Evolutionary conservation across 2,329 filamentous ascomycete species (phyloP), one percentile per base, ranked within the genome.

Genomic region (Colletotrichum sp.): DNA sequence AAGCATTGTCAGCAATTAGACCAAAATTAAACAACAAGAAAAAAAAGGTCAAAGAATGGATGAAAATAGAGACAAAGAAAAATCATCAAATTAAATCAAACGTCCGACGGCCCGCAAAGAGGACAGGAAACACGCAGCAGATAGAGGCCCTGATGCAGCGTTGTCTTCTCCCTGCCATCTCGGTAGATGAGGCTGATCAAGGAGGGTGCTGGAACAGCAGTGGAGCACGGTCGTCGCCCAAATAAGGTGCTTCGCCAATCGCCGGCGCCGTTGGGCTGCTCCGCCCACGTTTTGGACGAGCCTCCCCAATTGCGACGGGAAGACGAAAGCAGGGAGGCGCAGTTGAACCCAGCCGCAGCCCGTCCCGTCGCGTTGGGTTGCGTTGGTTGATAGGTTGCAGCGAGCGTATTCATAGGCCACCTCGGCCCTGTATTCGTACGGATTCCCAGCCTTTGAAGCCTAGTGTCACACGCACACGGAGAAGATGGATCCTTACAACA

Each of bases 251-350:
- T 13, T 64, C 70, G 57, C 70, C 73, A 76, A 73, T 76, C 57
- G 73, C 44, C 59, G 73, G 34, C 63, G 44, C 57, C 64, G 63
- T 73, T 76, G 66, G 67, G 57, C 72, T 22, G 69, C 64, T 72
- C 70, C 69, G 73, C 73, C 69, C 64, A 71, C 44, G 44, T 52
- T 57, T 76, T 72, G 69, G 59, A 69, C 34, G 27, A 67, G 32
- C 63, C 69, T 66, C 57, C 52, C 68, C 72, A 72, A 39, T 69
- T 69, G 68, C 61, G 59, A 66, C 59, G 59, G 64, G 69, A 73
- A 70, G 59, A 66, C 59, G 64, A 73, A 73, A 73, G 73, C 70
- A 69, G 52, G 73, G 73, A 73, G 73, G 73, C 73, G 73, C 73
- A 76, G 73, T 62, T 62, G 27, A 36, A 30, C 67, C 57, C 66